A percentile compares a stretch with the other conserved stretches of the same genome.
Evolutionary conservation across 805 yeast species (phyloP).

Genomic region (Metschnikowia matae): DNA sequence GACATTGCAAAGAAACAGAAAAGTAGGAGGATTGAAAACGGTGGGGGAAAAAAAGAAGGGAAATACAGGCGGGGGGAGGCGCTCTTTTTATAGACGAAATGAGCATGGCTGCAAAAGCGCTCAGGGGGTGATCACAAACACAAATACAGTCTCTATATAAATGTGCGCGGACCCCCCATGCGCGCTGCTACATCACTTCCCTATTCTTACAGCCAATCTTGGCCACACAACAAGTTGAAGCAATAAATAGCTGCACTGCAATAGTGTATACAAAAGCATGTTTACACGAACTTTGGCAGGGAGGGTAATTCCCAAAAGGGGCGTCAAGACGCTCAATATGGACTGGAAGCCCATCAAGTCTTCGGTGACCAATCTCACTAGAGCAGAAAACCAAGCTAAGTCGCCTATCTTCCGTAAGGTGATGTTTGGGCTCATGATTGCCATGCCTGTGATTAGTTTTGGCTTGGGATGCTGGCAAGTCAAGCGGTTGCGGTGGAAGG

Average conservation of each 20-base stretch:
- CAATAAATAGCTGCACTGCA: neutral
- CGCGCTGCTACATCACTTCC: neutral
- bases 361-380: slow-evolving; percentile 30
- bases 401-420: slow-evolving; percentile 35
- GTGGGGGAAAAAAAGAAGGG: too few species aligned
- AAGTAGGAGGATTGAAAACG: neutral
- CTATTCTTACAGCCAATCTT: neutral
- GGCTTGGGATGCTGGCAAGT: slow-evolving; percentile 93
- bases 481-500: slow-evolving; percentile 82
- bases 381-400: slow-evolving; percentile 37
- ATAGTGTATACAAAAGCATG: neutral
- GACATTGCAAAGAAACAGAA: neutral
- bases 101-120: slow-evolving; percentile 4
- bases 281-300: neutral
- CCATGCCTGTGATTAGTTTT: slow-evolving; percentile 86
- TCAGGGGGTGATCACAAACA: neutral
- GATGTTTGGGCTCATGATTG: slow-evolving; percentile 45
- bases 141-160: neutral
- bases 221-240: neutral
- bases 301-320: neutral
- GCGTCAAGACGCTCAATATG: slow-evolving; percentile 59
- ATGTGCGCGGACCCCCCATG: neutral
- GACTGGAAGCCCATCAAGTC: slow-evolving; percentile 83
- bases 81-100: neutral
- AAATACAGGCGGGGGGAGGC: neutral